Conservation (phyloP, 345 rosid genomes). For the Barbarea vulgaris region DNA sequence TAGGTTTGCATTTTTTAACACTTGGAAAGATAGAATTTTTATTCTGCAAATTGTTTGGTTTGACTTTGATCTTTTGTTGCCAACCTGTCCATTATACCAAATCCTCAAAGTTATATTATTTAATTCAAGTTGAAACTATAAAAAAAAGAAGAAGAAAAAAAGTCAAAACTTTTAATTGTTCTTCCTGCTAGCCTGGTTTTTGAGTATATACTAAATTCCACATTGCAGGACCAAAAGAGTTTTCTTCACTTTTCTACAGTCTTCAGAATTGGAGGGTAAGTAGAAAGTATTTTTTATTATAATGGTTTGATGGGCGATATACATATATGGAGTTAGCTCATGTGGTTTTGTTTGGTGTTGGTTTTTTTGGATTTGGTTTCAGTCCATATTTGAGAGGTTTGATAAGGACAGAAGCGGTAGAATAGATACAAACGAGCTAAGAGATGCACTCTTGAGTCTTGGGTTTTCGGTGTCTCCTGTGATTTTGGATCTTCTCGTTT, state of each 20-base stretch:
- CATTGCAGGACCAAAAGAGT: slow-evolving; percentile 82
- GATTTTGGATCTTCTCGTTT: slow-evolving; percentile 71
- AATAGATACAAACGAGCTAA: slow-evolving; percentile 75
- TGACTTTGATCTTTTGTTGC: slow-evolving; percentile 14
- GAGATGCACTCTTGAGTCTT: slow-evolving; percentile 75
- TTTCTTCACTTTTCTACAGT: slow-evolving; percentile 77
- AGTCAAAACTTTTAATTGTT: neutral
- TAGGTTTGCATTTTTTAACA: slow-evolving; percentile 1
- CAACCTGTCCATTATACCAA: neutral
- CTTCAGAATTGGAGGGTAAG: slow-evolving; percentile 97
- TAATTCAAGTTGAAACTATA: neutral
- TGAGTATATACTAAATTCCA: neutral
- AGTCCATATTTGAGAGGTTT: slow-evolving; percentile 79
- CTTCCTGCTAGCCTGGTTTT: slow-evolving; percentile 16
- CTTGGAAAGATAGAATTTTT: neutral
- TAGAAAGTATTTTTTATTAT: neutral
- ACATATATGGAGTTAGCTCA: neutral
- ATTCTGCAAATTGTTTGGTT: neutral
- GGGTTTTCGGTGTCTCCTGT: slow-evolving; percentile 75
- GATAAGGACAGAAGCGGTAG: slow-evolving; percentile 89
- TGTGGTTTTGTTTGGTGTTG: neutral
- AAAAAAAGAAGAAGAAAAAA: too few relatives aligned
- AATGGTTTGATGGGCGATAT: neutral
- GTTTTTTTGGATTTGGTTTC: slow-evolving; percentile 10
- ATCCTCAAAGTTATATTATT: neutral